A percentile compares a stretch with the other conserved stretches of the same genome.
Evolutionary conservation across 2,329 filamentous ascomycete genomes (phyloP).

Genomic region (Lasiodiplodia sp.): DNA sequence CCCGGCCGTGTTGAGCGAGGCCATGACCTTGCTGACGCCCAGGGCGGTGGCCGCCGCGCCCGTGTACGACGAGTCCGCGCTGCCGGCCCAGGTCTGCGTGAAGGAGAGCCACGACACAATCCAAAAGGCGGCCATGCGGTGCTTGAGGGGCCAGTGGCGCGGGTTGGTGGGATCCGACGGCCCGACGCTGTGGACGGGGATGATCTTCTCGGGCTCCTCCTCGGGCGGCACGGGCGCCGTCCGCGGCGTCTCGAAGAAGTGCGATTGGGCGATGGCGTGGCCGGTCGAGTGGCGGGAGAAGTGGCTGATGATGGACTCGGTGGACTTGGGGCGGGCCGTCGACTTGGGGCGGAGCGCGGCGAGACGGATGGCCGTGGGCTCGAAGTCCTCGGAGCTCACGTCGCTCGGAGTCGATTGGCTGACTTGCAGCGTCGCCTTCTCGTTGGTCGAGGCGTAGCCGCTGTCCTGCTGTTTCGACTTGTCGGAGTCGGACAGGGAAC

Average conservation of each 20-base stretch:
- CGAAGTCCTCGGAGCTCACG: background rate
- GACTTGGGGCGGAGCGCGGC: background rate
- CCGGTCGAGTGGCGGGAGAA: background rate
- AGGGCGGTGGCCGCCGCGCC: background rate
- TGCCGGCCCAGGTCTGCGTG: slow-evolving; percentile 26
- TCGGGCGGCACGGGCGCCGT: background rate
- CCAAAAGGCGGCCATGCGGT: slow-evolving; percentile 2
- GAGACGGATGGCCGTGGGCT: background rate
- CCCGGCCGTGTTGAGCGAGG: slow-evolving; percentile 22
- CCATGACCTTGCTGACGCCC: slow-evolving; percentile 5
- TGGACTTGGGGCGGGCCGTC: background rate
- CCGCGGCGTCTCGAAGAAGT: background rate
- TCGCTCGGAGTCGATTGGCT: background rate
- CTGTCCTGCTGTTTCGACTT: background rate
- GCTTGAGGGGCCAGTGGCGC: slow-evolving; percentile 13
- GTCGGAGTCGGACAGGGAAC: background rate
- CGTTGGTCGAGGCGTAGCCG: background rate
- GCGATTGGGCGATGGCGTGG: background rate
- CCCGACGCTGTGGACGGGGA: slow-evolving; percentile 19
- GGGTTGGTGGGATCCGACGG: slow-evolving; percentile 22
- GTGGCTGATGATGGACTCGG: slow-evolving; percentile 21
- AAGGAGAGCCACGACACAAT: slow-evolving; percentile 16
- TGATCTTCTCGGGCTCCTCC: slow-evolving; percentile 10
- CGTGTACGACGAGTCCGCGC: slow-evolving; percentile 19
- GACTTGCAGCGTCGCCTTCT: background rate